Evolutionary conservation across 2,329 filamentous ascomycete species (phyloP).

Genomic region (Aureobasidium melanogenum): DNA sequence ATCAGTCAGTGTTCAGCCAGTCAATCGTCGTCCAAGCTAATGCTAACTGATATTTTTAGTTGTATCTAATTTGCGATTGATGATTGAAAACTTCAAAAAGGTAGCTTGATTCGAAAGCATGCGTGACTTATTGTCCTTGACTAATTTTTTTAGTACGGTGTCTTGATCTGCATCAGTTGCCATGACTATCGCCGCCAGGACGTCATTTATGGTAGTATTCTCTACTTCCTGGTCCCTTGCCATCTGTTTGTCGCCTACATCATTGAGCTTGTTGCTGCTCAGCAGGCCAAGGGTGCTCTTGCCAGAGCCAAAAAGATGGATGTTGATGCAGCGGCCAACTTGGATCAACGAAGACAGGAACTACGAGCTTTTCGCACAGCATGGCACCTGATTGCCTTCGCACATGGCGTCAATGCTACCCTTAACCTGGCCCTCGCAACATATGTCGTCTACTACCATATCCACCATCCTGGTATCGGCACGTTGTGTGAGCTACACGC

Average conservation of each 20-base stretch:
- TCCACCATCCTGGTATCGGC: slow-evolving; percentile 89
- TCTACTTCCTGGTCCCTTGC: slow-evolving; percentile 82
- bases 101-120: slow-evolving; percentile 34
- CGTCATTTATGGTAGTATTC: slow-evolving; percentile 61
- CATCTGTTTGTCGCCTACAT: slow-evolving; percentile 85
- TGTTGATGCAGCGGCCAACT: slow-evolving; percentile 38
- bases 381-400: slow-evolving; percentile 72
- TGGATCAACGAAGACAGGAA: slow-evolving; percentile 49
- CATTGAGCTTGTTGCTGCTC: slow-evolving; percentile 76
- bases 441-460: slow-evolving; percentile 77
- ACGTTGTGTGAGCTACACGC: slow-evolving; percentile 86
- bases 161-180: slow-evolving; percentile 83
- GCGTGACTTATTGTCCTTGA: neutral
- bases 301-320: slow-evolving; percentile 42
- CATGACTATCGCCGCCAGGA: slow-evolving; percentile 80
- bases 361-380: slow-evolving; percentile 32
- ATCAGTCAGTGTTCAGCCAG: slow-evolving; percentile 46
- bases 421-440: slow-evolving; percentile 73
- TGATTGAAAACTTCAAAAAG: slow-evolving; percentile 97
- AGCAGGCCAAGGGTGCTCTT: slow-evolving; percentile 63
- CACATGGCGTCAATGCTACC: slow-evolving; percentile 76
- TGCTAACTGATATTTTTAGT: slow-evolving; percentile 41
- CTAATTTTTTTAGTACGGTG: slow-evolving; percentile 57
- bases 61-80: slow-evolving; percentile 83
- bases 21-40: neutral